Percentiles rank a stretch among this genome's conserved stretches.
phyloP scores from a whole-genome alignment of 306 rosid genomes.

The Mucuna pruriens region DNA sequence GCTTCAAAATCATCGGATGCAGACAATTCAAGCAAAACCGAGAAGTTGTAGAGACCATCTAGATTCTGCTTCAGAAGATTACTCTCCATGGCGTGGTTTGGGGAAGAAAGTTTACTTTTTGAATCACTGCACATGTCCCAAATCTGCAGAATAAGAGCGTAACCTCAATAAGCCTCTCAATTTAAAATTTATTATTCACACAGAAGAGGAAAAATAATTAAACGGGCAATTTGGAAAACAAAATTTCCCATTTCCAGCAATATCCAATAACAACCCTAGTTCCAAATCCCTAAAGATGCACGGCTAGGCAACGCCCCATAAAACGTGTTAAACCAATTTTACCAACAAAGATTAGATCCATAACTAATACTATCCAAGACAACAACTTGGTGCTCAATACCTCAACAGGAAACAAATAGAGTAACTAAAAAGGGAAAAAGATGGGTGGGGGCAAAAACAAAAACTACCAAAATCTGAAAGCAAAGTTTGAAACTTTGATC shows the following conservation, averaged over 20 bases:
- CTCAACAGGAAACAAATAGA: background rate
- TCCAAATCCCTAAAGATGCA: slow-evolving; percentile 6
- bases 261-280: slow-evolving; percentile 10
- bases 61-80: slow-evolving; percentile 59
- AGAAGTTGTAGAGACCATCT: slow-evolving; percentile 42
- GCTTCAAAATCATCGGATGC: slow-evolving; percentile 79
- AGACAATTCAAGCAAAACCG: slow-evolving; percentile 78
- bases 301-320: background rate
- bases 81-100: slow-evolving; percentile 64
- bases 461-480: slow-evolving; percentile 28
- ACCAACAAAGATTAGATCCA: slow-evolving; percentile 5
- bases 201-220: background rate
- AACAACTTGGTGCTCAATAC: slow-evolving; percentile 19
- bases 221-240: background rate
- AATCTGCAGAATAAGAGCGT: slow-evolving; percentile 56
- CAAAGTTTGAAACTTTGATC: slow-evolving; percentile 44
- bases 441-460: background rate
- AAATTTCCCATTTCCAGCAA: background rate
- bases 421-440: background rate
- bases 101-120: slow-evolving; percentile 54
- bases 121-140: slow-evolving; percentile 78
- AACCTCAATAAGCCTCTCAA: slow-evolving; percentile 39
- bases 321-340: background rate
- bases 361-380: slow-evolving; percentile 4
- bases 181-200: background rate